Base-by-base conservation (phyloP, 768 basidiomycete species). In the Auriscalpium microsporum region DNA sequence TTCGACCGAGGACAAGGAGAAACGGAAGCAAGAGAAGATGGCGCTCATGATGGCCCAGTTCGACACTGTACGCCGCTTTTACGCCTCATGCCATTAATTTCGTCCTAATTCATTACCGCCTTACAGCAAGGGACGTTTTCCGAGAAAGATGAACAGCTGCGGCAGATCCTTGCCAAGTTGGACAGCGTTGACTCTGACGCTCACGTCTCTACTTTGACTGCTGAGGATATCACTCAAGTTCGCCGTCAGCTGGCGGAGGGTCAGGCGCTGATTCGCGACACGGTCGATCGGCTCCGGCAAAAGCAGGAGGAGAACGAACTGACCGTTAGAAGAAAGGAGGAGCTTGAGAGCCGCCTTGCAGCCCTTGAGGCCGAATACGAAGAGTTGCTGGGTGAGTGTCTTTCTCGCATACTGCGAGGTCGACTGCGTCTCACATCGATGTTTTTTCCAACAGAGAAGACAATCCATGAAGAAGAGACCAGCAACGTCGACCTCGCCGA, bases 41-140 rank as follows among this genome's bases (percentile, higher is more conserved):
- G 94, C 92, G 9, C 77, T 94, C 62, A 96, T 99, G 92, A 97
- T 99, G 95, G 92, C 95, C 56, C 94, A 95, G 70, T 95, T 99
- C 63, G 94, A 98, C 71, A 80, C 88, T 58, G 95, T 95, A 61
- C 65, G 87, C 74, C 55, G 53, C 46, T 50, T 55, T 14, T 48
- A 19, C 9, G 8, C 14, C 35, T 28, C 19, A 17, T n/a, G 21
- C 48, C 38, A 28, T 10, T 16, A 54, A 10, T 46, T 59, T 60
- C 46, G 62, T 49, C 58, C 16, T 42, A 2, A 19, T 10, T 14
- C 51, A 23, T 57, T 53, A 14, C 47, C 53, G 42, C 54, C 34
- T 33, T 45, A 52, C 62, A 90, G 90, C 89, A 93, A 75, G 91
- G 90, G n/a, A 84, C 87, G 2, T 89, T 94, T 70, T 94, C 92